Conservation (phyloP, 495 filamentous ascomycete species). For the Xylaria acuta region DNA sequence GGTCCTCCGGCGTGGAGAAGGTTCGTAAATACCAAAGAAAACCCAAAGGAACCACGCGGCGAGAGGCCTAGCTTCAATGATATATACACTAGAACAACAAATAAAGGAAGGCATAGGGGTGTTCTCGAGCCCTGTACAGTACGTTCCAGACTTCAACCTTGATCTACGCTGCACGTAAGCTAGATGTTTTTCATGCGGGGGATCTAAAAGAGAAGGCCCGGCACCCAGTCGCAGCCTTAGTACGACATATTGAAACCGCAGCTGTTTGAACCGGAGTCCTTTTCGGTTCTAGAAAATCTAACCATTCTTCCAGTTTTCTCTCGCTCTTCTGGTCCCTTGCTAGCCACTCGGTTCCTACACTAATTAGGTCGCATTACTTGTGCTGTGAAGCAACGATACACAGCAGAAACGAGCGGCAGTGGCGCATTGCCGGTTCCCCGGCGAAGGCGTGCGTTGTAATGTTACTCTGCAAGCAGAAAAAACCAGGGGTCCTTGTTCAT, state of each 20-base stretch:
- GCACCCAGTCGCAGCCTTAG: neutral
- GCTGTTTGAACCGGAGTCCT: slow-evolving; percentile 11
- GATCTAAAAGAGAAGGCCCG: neutral
- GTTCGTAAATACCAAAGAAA: neutral
- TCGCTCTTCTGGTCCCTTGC: neutral
- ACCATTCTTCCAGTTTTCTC: neutral
- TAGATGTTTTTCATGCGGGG: slow-evolving; percentile 6
- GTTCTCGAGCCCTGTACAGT: neutral
- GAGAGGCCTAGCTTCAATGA: neutral
- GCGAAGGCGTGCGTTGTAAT: neutral
- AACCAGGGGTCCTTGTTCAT: neutral
- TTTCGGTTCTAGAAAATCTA: slow-evolving; percentile 2
- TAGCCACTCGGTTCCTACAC: neutral
- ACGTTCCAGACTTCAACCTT: neutral
- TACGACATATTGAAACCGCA: slow-evolving; percentile 2
- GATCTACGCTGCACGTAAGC: slow-evolving; percentile 3
- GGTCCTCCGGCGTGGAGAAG: neutral
- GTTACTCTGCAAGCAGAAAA: neutral
- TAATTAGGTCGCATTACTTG: neutral
- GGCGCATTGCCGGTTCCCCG: neutral
- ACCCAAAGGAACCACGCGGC: neutral
- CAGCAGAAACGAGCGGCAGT: slow-evolving; percentile 2
- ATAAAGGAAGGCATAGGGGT: neutral
- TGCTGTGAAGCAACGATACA: neutral
- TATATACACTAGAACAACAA: slow-evolving; percentile 2